A percentile compares a stretch with the other conserved stretches of the same genome.
Evolutionary conservation across 2,329 filamentous ascomycete genomes (phyloP).

Genomic region (Pseudogymnoascus sp.): DNA sequence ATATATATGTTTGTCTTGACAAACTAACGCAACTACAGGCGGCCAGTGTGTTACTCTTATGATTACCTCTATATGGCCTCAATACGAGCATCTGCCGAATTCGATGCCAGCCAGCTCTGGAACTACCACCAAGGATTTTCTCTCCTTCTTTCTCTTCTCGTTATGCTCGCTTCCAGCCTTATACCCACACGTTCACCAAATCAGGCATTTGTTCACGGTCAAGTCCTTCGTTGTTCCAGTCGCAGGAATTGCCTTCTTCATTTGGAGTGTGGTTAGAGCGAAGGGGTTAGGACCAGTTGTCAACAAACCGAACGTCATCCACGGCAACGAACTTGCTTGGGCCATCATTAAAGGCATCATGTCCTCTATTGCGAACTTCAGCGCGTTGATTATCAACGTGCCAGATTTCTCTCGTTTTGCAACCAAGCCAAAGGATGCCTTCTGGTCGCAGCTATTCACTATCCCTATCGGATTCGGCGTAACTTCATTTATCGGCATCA

Average conservation of each 20-base stretch:
- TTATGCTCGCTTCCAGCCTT: conserved; percentile 70
- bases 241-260: conserved; percentile 79
- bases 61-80: conserved; percentile 75
- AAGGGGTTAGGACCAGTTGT: conserved; percentile 80
- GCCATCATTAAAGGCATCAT: conserved; percentile 78
- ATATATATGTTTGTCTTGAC: not conserved
- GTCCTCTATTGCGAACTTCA: conserved; percentile 84
- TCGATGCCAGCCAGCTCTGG: conserved; percentile 57
- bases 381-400: conserved; percentile 72
- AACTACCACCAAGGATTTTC: conserved; percentile 67
- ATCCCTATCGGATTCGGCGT: conserved; percentile 67
- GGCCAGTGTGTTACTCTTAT: conserved; percentile 80
- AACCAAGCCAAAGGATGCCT: conserved; percentile 62
- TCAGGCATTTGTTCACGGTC: conserved; percentile 83
- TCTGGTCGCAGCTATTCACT: conserved; percentile 73
- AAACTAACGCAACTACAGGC: conserved; percentile 35
- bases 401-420: conserved; percentile 84
- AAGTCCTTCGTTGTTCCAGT: conserved; percentile 79
- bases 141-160: conserved; percentile 86
- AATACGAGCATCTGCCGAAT: conserved; percentile 55
- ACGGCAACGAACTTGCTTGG: conserved; percentile 70
- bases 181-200: conserved; percentile 83
- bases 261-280: conserved; percentile 77
- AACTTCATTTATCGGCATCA: conserved; percentile 78
- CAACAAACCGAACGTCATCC: conserved; percentile 52